Base-by-base conservation (phyloP, 78 protist genomes). In the Chrysochromulina parva region DNA sequence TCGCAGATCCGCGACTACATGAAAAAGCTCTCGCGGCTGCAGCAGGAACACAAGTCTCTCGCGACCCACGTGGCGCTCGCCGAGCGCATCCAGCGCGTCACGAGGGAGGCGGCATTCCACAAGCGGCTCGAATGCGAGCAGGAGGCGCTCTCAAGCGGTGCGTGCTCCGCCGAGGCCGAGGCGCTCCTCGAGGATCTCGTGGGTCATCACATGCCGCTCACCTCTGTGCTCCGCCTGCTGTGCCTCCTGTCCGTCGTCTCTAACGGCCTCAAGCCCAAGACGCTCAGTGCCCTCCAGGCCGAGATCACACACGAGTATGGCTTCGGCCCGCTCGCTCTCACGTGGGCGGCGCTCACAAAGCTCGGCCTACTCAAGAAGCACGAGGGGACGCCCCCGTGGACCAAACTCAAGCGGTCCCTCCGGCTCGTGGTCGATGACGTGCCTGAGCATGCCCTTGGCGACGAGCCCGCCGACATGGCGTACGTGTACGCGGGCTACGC, bases 401-500 rank as follows among this genome's bases (percentile, higher is more conserved):
- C 28, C 16, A 0, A 14, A 16, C 16, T 81, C 26, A 0, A 13
- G n/a, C 6, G 6, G 67, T 48, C 69, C 88, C 47, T 95, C 58
- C 52, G 59, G 55, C 62, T 96, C 38, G 67, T 94, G 22, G 82
- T n/a, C 24, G 97, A 95, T 4, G 96, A 96, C 76, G 20, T 94
- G 82, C 82, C 82, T 1, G 50, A 73, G 55, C n/a, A 90, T 26
- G 24, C n/a, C 11, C 22, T 22, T 6, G 47, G 13, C 52, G 81
- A 76, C 48, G 60, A 50, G n/a, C 52, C 81, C 9, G 4, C 71
- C 3, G 92, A 90, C 2, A n/a, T 88, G 47, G 66, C 91, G 26
- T 94, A 93, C 82, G 91, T 90, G n/a, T 92, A 50, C 88, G 55
- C 94, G 13, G 98, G 98, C 47, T 97, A 96, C 90, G 96, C 97